Conservation (phyloP, 106 monocot species). For the Chionographis japonica region DNA sequence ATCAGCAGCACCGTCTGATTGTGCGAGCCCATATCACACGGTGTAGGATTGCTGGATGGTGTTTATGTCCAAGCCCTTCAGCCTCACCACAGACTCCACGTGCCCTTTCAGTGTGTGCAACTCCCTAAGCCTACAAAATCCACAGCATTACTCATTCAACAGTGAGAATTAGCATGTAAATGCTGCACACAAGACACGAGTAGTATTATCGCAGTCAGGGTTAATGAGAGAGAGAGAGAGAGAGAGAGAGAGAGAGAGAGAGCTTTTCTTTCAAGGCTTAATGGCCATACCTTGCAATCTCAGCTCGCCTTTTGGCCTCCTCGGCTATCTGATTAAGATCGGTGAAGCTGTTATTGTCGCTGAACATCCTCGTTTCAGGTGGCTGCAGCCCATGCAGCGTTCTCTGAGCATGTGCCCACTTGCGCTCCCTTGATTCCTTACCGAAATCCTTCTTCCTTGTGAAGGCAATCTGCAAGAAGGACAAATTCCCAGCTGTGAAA, state of each 20-base stretch:
- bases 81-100: conserved; percentile 65
- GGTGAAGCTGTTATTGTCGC: conserved; percentile 49
- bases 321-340: conserved; percentile 97
- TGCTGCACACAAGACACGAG: too few species aligned
- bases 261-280: neutral
- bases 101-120: conserved; percentile 63
- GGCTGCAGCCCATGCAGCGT: conserved; percentile 84
- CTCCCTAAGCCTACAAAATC: conserved; percentile 53
- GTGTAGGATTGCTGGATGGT: conserved; percentile 73
- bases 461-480: conserved; percentile 73
- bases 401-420: conserved; percentile 98
- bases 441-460: conserved; percentile 98
- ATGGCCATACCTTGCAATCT: conserved; percentile 75
- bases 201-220: too few species aligned
- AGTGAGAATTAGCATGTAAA: too few species aligned
- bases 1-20: too few species aligned
- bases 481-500: neutral
- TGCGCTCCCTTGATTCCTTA: conserved; percentile 86
- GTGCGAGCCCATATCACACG: conserved; percentile 7
- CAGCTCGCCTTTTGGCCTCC: conserved; percentile 91
- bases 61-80: conserved; percentile 66
- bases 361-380: conserved; percentile 75
- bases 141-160: neutral
- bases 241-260: too few species aligned
- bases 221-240: too few species aligned